Evolutionary conservation across 2,329 filamentous ascomycete species (phyloP), one percentile per base, ranked within the genome.

Genomic region (Paracamarosporium sp.): DNA sequence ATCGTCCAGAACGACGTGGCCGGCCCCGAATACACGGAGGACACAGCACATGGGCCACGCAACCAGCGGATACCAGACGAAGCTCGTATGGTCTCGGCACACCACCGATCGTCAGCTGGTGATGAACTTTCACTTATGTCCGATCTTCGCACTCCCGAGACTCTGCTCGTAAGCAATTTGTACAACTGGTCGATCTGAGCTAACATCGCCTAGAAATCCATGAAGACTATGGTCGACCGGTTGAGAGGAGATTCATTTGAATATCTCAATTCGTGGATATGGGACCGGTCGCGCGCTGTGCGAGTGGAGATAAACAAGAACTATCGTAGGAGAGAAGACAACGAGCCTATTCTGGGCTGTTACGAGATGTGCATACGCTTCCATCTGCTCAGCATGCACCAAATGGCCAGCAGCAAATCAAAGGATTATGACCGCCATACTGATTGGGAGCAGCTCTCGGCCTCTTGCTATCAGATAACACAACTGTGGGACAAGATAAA

Each of bases 251-350:
- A 84, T 27, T 79, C 83, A 17, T 67, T 75, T 35, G 62, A 67
- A 24, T 69, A 66, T n/a, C 81, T 87, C 12, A 85, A 88, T 65
- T 82, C 83, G 59, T 89, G 88, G 70, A 81, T 89, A 25, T 89
- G 87, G 87, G 86, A 89, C 68, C 81, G 87, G 17, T 88, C 86
- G 31, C 81, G 87, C 45, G 86, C 85, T 5, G 83, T 89, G 56
- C 82, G 87, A 38, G 89, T 88, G 66, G 87, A 89, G 68, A 2
- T 87, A 88, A 20, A 86, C 88, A 69, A 83, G 86, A 65, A 75
- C 45, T 48, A 88, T 56, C 83, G 82, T 7, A 83, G 82, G 59
- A 62, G 55, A n/a, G 41, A 65, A n/a, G 83, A 88, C 66, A 80
- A 88, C 33, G 74, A 77, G 45, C 80, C 84, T 20, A 84, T 85